Conservation (phyloP, 805 yeast species). For the Monosporozyma unispora region DNA sequence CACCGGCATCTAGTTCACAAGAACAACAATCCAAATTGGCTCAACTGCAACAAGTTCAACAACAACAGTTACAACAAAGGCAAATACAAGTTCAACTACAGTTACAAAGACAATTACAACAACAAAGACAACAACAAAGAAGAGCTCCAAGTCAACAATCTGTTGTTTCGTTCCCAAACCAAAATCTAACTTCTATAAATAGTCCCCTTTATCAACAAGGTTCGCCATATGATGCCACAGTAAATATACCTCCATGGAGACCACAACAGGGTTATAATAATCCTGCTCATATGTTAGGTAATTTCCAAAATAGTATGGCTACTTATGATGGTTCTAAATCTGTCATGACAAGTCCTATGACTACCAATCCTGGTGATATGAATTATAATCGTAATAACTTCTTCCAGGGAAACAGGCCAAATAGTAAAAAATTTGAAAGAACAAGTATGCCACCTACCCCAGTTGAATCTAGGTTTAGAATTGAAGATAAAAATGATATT, state of each 20-base stretch:
- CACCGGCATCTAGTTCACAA: not conserved
- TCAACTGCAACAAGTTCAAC: conserved; percentile 1
- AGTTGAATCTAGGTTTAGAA: not conserved
- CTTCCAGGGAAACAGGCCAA: not conserved
- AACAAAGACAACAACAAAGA: not conserved
- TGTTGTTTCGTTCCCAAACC: not conserved
- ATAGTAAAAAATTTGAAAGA: no score
- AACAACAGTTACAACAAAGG: not conserved
- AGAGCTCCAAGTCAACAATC: not conserved
- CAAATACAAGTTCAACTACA: conserved; percentile 2
- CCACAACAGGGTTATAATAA: not conserved
- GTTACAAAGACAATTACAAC: not conserved
- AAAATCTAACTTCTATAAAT: not conserved
- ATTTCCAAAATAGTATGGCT: not conserved
- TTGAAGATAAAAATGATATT: not conserved
- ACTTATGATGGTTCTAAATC: not conserved
- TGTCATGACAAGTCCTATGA: not conserved
- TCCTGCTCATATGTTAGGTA: not conserved
- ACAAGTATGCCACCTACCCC: not conserved
- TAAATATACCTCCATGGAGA: not conserved
- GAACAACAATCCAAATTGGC: not conserved
- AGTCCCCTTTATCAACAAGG: conserved; percentile 1
- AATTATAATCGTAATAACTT: not conserved
- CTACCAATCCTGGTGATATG: not conserved
- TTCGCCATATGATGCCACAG: not conserved